These are phyloP conservation scores for Oryza rufipogon DNA, from an alignment of 176 grass and related monocot genomes.

Conservation along the genomic window DNA sequence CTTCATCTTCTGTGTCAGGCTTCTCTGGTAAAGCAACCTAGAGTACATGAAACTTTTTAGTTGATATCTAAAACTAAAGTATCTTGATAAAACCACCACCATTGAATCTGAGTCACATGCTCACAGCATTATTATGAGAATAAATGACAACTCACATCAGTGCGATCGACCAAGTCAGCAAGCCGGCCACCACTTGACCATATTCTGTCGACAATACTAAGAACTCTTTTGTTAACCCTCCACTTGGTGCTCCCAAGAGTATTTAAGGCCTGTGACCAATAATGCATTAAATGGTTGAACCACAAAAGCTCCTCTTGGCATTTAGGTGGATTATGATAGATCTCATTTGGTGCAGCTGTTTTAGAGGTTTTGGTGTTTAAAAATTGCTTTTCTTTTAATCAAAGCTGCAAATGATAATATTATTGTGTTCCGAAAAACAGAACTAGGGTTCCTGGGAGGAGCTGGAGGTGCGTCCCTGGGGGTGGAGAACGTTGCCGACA, in stretches of 20 bases:
- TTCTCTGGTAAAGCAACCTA: slow-evolving; percentile 81
- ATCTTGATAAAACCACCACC: background rate
- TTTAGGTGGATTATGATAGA: background rate
- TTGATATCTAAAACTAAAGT: slow-evolving; percentile 17
- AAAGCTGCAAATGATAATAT: background rate
- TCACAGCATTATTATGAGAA: slow-evolving; percentile 2
- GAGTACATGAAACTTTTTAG: slow-evolving; percentile 32
- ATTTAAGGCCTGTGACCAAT: slow-evolving; percentile 81
- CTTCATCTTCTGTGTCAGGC: slow-evolving; percentile 83
- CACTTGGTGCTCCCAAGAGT: slow-evolving; percentile 93
- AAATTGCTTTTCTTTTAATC: background rate
- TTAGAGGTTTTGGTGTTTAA: background rate
- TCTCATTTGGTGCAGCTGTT: background rate
- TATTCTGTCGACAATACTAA: slow-evolving; percentile 91
- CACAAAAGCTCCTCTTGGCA: slow-evolving; percentile 8
- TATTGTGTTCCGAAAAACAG: too few species aligned
- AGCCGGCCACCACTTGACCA: slow-evolving; percentile 91
- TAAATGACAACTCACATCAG: slow-evolving; percentile 70
- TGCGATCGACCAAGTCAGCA: slow-evolving; percentile 85
- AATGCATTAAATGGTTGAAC: slow-evolving; percentile 26
- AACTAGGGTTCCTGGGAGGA: too few species aligned
- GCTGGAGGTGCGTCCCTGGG: too few species aligned
- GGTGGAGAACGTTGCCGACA: too few species aligned
- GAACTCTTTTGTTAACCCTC: slow-evolving; percentile 92
- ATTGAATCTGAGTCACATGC: background rate